Base-by-base conservation (phyloP, 176 grass and related monocot species). In the Triticum dicoccoides region DNA sequence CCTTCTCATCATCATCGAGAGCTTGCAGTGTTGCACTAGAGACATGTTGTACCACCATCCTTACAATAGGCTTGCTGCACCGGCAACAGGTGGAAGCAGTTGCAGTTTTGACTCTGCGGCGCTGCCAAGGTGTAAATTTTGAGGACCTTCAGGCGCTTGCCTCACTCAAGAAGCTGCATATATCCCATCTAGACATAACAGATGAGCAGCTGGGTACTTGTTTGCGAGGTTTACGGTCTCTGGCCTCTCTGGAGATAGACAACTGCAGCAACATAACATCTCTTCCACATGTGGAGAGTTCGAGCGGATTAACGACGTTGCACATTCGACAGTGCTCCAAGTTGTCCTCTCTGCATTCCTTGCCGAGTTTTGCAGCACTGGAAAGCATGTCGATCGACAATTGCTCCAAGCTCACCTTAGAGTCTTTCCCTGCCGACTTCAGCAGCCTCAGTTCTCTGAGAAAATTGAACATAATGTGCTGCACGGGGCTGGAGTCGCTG, bases 381-480 rank as follows among this genome's bases (percentile, higher is more conserved):
- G 33, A 91, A 72, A 89, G 61, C 39, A 21, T 89, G 34, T 65
- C 47, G 32, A 78, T 94, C 3, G 86, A 94, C 62, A 80, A 74
- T 35, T 94, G 92, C 59, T 61, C 86, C 18, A 81, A 51, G 73
- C 4, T 94, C 76, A 90, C 88, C 4, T 7, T 66, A 6, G 75
- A 27, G 86, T 94, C 92, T 77, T 88, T 94, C 79, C 89, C 92
- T 65, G 9, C 38, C 44, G 47, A 65, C 65, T 91, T 94, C 47
- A 86, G 54, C 5, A 85, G 70, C 54, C 84, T 81, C 47, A 14
- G 3, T 3, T 89, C 85, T 23, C 69, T 94, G 49, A 91, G 41
- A 49, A 86, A 86, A 80, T 32, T 94, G 80, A 86, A 65, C 76
- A 91, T 94, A 84, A 86, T 86, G 79, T 38, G 88, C 59, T 94